A percentile compares a stretch with the other conserved stretches of the same genome.
phyloP scores from a whole-genome alignment of 1,139 yeast species.

The Yamadazyma triangularis region DNA sequence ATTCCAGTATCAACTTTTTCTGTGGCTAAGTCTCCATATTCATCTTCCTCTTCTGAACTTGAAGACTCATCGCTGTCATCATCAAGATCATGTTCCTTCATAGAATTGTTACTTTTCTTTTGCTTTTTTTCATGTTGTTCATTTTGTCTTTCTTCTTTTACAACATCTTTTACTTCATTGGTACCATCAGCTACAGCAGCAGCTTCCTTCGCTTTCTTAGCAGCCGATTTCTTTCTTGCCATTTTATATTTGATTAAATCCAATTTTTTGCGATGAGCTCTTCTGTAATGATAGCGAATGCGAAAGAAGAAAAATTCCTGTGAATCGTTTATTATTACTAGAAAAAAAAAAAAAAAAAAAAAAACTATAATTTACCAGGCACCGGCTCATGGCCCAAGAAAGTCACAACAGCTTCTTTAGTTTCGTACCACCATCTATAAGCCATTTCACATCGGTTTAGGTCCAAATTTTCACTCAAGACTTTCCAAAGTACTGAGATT shows the following conservation, averaged over 20 bases:
- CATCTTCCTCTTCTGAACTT: conserved; percentile 81
- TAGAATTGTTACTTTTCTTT: conserved; percentile 11
- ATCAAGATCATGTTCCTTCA: conserved; percentile 8
- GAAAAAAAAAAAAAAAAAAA: too few relatives aligned
- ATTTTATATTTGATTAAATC: conserved; percentile 29
- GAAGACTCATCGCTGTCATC: conserved; percentile 30
- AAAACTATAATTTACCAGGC: neutral
- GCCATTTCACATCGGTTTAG: conserved; percentile 60
- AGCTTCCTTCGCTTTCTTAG: conserved; percentile 67
- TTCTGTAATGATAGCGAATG: too few relatives aligned
- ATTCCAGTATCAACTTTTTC: conserved; percentile 83
- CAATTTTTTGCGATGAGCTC: too few relatives aligned
- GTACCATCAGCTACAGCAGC: too few relatives aligned
- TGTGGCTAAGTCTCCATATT: conserved; percentile 82
- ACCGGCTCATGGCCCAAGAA: neutral
- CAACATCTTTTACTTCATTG: neutral
- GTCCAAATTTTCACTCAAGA: conserved; percentile 47
- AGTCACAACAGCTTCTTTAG: conserved; percentile 2
- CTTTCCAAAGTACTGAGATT: conserved; percentile 31
- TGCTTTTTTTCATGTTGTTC: conserved; percentile 15
- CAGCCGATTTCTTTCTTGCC: conserved; percentile 91
- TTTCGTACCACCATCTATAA: conserved; percentile 60
- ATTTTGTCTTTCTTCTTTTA: conserved; percentile 1
- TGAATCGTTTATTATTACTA: too few relatives aligned
- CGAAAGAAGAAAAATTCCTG: too few relatives aligned